These are phyloP conservation scores for Rhododendron molle DNA, from an alignment of 148 eudicot species.

Conservation along the genomic window DNA sequence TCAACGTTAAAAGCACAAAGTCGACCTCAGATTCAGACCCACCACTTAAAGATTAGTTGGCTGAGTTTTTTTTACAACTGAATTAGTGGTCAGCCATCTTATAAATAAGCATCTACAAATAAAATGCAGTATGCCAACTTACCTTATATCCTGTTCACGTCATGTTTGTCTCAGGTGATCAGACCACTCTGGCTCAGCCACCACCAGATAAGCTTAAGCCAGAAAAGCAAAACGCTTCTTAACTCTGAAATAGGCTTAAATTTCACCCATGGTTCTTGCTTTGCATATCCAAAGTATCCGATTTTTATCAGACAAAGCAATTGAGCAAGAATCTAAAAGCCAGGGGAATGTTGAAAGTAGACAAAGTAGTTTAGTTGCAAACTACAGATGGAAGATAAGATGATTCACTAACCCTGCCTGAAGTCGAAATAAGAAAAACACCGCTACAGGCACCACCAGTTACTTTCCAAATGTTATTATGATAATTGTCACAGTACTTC, in stretches of 20 bases:
- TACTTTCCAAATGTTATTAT: background rate
- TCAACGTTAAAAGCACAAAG: background rate
- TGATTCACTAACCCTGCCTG: background rate
- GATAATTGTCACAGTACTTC: background rate
- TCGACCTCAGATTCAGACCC: background rate
- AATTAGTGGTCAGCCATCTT: background rate
- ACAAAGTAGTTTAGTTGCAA: background rate
- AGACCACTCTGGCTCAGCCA: background rate
- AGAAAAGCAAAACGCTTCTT: background rate
- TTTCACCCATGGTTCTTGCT: background rate
- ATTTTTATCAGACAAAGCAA: background rate
- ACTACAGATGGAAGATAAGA: constrained; percentile 26
- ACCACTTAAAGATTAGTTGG: background rate
- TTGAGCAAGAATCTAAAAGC: background rate
- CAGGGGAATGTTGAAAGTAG: background rate
- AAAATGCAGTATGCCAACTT: background rate
- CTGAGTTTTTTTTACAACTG: background rate
- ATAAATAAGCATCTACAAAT: background rate
- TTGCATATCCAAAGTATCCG: background rate
- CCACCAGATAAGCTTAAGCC: background rate
- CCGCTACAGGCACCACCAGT: background rate
- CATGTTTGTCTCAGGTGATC: background rate
- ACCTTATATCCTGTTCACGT: background rate
- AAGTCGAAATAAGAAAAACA: background rate
- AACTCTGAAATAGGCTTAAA: background rate